Percentiles rank a stretch among this genome's conserved stretches.
These are phyloP conservation scores for Zygosaccharomyces kombuchaensis DNA, from an alignment of 805 yeast species.

Conservation along the genomic window DNA sequence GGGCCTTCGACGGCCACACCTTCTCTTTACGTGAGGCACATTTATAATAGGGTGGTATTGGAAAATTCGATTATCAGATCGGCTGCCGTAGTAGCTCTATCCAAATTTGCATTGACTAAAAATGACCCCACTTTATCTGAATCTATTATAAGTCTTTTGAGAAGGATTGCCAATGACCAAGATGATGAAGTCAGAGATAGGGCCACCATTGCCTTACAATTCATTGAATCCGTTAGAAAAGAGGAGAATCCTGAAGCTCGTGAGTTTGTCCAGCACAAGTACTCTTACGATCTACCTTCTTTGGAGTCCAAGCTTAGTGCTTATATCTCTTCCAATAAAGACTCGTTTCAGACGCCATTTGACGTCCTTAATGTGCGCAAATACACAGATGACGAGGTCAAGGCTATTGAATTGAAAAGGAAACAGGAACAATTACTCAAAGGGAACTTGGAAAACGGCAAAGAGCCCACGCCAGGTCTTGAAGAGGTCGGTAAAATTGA, in stretches of 20 bases:
- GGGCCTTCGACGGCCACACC: constrained; percentile 88
- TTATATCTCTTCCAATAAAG: constrained; percentile 48
- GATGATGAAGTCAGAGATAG: constrained; percentile 99
- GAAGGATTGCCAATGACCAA: constrained; percentile 78
- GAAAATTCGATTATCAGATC: constrained; percentile 95
- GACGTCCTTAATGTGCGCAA: constrained; percentile 66
- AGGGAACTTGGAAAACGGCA: constrained; percentile 30
- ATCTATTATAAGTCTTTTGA: constrained; percentile 69
- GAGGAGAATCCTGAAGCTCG: constrained; percentile 35
- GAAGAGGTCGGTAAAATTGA: constrained; percentile 24
- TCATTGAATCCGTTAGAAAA: constrained; percentile 45
- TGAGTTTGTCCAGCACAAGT: constrained; percentile 60
- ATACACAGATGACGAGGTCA: constrained; percentile 62
- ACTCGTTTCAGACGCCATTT: constrained; percentile 51
- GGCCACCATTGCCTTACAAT: constrained; percentile 78
- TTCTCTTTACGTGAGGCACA: constrained; percentile 88
- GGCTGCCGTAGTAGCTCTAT: constrained; percentile 87
- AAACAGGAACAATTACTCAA: constrained; percentile 36
- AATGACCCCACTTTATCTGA: constrained; percentile 59
- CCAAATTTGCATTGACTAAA: constrained; percentile 80
- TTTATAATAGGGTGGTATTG: constrained; percentile 92
- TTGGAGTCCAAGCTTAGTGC: constrained; percentile 73
- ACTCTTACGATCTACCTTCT: constrained; percentile 65
- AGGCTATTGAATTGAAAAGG: constrained; percentile 57
- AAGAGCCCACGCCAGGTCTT: constrained; percentile 15